phyloP scores from a whole-genome alignment of 2,329 filamentous ascomycete species.

The Ustulina deusta region DNA sequence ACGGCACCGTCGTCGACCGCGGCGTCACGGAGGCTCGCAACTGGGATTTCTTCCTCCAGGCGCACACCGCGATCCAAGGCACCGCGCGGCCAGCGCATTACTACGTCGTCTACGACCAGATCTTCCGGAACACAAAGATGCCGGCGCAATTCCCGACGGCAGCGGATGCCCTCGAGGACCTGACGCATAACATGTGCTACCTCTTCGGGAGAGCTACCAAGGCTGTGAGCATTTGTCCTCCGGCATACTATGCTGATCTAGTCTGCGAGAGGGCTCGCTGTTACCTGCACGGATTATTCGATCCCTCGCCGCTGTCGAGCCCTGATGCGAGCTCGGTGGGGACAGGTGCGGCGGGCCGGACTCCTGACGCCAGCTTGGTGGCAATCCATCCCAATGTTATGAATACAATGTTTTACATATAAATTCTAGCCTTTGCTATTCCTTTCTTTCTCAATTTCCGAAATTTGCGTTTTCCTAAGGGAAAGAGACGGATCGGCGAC shows the following conservation, averaged over 20 bases:
- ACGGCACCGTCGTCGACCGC: conserved; percentile 86
- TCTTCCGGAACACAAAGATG: conserved; percentile 63
- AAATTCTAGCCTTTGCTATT: background rate
- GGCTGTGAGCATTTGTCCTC: conserved; percentile 86
- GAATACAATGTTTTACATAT: conserved; percentile 7
- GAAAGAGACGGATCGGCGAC: no score
- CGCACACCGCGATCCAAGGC: conserved; percentile 82
- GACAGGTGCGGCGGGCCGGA: conserved; percentile 39
- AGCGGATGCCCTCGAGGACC: conserved; percentile 75
- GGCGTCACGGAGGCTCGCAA: conserved; percentile 79
- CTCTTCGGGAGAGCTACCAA: conserved; percentile 86
- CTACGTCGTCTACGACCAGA: conserved; percentile 76
- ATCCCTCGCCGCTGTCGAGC: background rate
- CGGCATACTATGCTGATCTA: conserved; percentile 90
- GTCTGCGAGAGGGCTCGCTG: conserved; percentile 70
- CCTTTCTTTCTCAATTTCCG: no score
- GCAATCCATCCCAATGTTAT: background rate
- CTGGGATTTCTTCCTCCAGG: conserved; percentile 89
- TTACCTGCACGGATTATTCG: background rate
- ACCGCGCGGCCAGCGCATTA: conserved; percentile 89
- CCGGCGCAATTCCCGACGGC: conserved; percentile 50
- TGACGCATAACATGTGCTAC: conserved; percentile 85
- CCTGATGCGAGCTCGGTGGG: background rate
- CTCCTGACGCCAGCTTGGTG: background rate
- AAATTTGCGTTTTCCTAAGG: no score